phyloP scores from a whole-genome alignment of 2,329 filamentous ascomycete species.

The Apiospora aurea region DNA sequence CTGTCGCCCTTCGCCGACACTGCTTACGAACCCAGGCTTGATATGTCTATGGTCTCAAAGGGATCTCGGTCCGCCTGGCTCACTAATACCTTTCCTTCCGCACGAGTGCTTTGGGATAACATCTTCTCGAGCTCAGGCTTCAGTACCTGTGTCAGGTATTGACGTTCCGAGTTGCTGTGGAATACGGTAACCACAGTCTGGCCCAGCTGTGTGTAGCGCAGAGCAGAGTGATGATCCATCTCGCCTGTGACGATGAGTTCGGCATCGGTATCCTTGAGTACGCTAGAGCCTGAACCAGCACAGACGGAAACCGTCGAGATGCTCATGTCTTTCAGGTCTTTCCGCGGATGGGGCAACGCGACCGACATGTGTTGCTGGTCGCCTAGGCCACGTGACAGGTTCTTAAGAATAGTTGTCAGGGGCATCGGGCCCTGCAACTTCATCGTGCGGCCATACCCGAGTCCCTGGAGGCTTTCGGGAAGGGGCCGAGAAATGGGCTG shows the following conservation, averaged over 20 bases:
- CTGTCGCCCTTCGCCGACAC: neutral
- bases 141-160: conserved; percentile 78
- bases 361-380: conserved; percentile 64
- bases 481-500: conserved; percentile 51
- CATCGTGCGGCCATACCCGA: conserved; percentile 62
- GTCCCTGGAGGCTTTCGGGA: conserved; percentile 52
- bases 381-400: conserved; percentile 72
- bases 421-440: conserved; percentile 48
- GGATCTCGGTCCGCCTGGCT: conserved; percentile 87
- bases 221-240: conserved; percentile 89
- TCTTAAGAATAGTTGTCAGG: conserved; percentile 53
- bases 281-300: conserved; percentile 83
- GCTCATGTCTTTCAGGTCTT: conserved; percentile 43
- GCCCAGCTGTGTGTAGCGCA: conserved; percentile 84
- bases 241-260: conserved; percentile 92
- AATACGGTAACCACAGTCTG: conserved; percentile 85
- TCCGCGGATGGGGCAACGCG: conserved; percentile 59
- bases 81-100: conserved; percentile 66
- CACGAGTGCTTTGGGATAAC: conserved; percentile 59
- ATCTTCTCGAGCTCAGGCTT: conserved; percentile 66
- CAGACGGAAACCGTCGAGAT: conserved; percentile 82
- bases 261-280: conserved; percentile 74
- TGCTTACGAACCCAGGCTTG: conserved; percentile 39
- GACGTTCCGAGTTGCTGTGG: conserved; percentile 91
- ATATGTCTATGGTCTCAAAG: conserved; percentile 75